These are phyloP conservation scores for Trametes polyzona DNA, from an alignment of 1,284 basidiomycete species.

Conservation along the genomic window DNA sequence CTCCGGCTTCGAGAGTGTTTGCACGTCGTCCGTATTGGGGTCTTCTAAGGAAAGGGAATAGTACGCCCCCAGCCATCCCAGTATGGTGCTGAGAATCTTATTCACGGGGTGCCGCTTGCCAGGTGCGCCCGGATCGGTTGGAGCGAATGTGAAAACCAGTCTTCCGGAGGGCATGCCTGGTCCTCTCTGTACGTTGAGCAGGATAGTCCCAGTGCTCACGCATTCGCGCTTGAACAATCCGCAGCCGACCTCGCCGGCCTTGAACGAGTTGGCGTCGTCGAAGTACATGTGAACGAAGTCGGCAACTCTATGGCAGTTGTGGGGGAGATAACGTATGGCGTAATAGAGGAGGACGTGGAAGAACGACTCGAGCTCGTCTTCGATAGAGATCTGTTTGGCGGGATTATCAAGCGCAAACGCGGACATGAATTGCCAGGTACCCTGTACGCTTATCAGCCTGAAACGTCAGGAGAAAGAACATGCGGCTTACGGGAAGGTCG, in stretches of 20 bases:
- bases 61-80: neutral
- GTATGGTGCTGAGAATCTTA: neutral
- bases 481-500: slow-evolving; percentile 9
- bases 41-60: neutral
- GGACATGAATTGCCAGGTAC: slow-evolving; percentile 22
- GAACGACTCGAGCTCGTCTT: slow-evolving; percentile 21
- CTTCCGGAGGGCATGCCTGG: neutral
- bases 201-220: neutral
- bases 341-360: slow-evolving; percentile 16
- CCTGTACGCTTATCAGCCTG: neutral
- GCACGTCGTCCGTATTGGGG: neutral
- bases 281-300: slow-evolving; percentile 15
- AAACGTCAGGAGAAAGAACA: neutral
- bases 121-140: no score
- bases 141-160: no score
- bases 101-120: neutral
- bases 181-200: neutral
- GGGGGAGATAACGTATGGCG: slow-evolving; percentile 11
- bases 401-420: neutral
- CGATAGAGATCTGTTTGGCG: neutral
- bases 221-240: neutral
- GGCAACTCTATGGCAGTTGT: slow-evolving; percentile 11
- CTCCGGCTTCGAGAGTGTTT: no score
- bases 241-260: neutral
- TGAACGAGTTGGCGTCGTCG: neutral